These are phyloP conservation scores for Fagopyrum esculentum DNA, from an alignment of 148 eudicot species.

Conservation along the genomic window DNA sequence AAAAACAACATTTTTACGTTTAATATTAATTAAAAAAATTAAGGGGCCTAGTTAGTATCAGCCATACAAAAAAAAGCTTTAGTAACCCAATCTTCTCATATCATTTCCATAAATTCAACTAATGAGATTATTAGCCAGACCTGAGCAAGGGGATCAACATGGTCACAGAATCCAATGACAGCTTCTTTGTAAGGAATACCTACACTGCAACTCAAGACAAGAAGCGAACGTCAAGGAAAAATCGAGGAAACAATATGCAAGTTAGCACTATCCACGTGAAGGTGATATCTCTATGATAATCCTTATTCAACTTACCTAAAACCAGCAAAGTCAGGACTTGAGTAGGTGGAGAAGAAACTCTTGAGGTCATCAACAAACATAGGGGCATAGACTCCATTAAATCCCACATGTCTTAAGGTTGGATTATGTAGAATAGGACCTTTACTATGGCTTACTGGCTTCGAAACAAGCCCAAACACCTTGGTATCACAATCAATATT, in stretches of 20 bases:
- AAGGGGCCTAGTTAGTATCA: too few relatives aligned
- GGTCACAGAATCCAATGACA: conserved; percentile 33
- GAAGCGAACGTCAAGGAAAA: not conserved
- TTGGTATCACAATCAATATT: conserved; percentile 25
- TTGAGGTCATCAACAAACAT: conserved; percentile 45
- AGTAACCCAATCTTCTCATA: too few relatives aligned
- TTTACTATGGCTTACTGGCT: conserved; percentile 50
- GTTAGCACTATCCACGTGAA: not conserved
- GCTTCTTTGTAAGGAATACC: conserved; percentile 62
- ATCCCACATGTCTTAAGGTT: conserved; percentile 40
- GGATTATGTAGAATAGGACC: conserved; percentile 46
- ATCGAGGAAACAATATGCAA: not conserved
- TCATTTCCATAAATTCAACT: not conserved
- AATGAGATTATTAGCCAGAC: conserved; percentile 15
- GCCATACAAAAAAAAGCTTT: too few relatives aligned
- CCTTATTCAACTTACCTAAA: conserved; percentile 27
- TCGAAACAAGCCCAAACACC: conserved; percentile 46
- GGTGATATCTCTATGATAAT: not conserved
- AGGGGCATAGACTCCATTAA: conserved; percentile 46
- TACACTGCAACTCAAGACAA: conserved; percentile 23
- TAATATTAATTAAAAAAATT: too few relatives aligned
- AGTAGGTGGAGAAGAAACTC: conserved; percentile 33
- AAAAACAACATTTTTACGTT: too few relatives aligned
- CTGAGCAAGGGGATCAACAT: conserved; percentile 53
- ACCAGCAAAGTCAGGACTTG: conserved; percentile 43